Percentiles rank a stretch among this genome's conserved stretches.
phyloP scores from a whole-genome alignment of 2,329 filamentous ascomycete species.

The Tolypocladium pustulatum region DNA sequence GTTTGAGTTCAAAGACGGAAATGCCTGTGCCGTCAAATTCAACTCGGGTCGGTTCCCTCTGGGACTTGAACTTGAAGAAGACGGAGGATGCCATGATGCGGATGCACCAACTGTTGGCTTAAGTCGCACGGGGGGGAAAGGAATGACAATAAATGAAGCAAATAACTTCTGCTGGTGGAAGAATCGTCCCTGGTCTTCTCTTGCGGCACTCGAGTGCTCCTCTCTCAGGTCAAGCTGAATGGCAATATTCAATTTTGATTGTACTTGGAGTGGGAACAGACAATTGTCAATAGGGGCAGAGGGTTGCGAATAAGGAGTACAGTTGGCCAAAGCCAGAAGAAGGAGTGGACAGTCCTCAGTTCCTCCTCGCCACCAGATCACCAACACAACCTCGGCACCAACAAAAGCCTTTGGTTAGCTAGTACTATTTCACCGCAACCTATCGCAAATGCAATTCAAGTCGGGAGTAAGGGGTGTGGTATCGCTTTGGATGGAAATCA shows the following conservation, averaged over 20 bases:
- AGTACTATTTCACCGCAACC: constrained; percentile 5
- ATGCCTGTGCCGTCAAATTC: constrained; percentile 97
- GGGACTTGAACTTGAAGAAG: constrained; percentile 99
- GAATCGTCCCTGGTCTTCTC: constrained; percentile 1
- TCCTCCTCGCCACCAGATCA: constrained; percentile 27
- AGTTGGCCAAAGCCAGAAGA: constrained; percentile 24
- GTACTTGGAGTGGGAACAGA: constrained; percentile 25
- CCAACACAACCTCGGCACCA: constrained; percentile 20
- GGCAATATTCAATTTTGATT: constrained; percentile 45
- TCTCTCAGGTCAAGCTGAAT: constrained; percentile 24
- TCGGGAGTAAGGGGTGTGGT: neutral
- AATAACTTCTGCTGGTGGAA: neutral
- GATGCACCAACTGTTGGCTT: neutral
- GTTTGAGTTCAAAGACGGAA: constrained; percentile 96
- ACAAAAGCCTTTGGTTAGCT: constrained; percentile 17
- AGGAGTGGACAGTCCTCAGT: constrained; percentile 19
- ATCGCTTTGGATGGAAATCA: neutral
- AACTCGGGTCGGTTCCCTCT: constrained; percentile 88
- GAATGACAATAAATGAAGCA: neutral
- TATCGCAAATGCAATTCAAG: neutral
- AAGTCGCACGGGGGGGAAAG: neutral
- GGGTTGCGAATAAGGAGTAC: constrained; percentile 29
- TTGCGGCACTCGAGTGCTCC: constrained; percentile 27
- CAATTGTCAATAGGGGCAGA: constrained; percentile 22
- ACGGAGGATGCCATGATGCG: constrained; percentile 83